Percentiles rank a stretch among this genome's conserved stretches.
These are phyloP conservation scores for Salix arbutifolia DNA, from an alignment of 345 rosid species.

Conservation along the genomic window DNA sequence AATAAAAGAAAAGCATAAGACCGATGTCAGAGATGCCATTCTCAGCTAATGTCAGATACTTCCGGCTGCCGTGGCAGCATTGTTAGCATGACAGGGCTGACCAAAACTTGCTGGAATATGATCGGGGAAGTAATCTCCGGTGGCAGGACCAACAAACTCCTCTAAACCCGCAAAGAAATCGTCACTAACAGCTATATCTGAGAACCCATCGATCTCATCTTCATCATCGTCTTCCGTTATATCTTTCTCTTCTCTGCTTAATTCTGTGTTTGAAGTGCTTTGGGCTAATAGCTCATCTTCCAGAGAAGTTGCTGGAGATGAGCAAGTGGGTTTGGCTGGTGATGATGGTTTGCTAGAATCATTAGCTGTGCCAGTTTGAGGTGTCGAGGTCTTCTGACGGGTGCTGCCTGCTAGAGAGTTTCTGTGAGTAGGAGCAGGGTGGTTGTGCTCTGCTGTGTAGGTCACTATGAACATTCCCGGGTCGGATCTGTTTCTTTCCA, in stretches of 20 bases:
- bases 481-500: slow-evolving; percentile 95
- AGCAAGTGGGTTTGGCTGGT: slow-evolving; percentile 28
- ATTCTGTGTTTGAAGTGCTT: slow-evolving; percentile 33
- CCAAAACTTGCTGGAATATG: slow-evolving; percentile 34
- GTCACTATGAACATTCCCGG: slow-evolving; percentile 87
- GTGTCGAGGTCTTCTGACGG: slow-evolving; percentile 55
- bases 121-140: slow-evolving; percentile 46
- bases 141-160: slow-evolving; percentile 40
- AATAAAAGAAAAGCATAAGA: background rate
- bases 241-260: slow-evolving; percentile 48
- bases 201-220: slow-evolving; percentile 48
- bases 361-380: slow-evolving; percentile 17
- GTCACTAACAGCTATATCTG: slow-evolving; percentile 60
- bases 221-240: slow-evolving; percentile 56
- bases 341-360: slow-evolving; percentile 34
- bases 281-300: slow-evolving; percentile 44
- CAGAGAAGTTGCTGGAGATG: slow-evolving; percentile 49
- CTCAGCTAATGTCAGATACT: slow-evolving; percentile 12
- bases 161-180: slow-evolving; percentile 85
- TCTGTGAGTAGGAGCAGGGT: slow-evolving; percentile 90
- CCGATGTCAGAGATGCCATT: background rate
- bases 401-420: slow-evolving; percentile 93
- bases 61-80: slow-evolving; percentile 30
- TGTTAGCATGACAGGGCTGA: slow-evolving; percentile 27
- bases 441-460: slow-evolving; percentile 92